Evolutionary conservation across 768 basidiomycete genomes (phyloP).

Genomic region (Mycena leptocephala): DNA sequence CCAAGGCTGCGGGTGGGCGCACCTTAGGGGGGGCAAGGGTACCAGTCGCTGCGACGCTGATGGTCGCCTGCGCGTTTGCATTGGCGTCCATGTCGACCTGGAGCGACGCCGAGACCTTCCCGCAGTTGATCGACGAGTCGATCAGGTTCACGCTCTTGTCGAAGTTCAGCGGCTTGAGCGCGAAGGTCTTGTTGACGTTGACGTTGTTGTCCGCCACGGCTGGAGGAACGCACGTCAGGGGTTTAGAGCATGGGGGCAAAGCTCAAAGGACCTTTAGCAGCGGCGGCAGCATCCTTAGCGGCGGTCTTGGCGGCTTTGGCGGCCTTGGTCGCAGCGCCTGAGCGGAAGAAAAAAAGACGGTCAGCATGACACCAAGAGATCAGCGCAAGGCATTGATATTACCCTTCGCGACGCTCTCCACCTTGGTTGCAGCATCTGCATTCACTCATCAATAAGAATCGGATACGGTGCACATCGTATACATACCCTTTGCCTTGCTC

Average conservation of each 20-base stretch:
- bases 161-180: conserved; percentile 21
- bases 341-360: neutral
- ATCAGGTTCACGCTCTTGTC: conserved; percentile 30
- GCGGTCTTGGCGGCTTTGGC: conserved; percentile 9
- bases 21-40: neutral
- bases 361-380: neutral
- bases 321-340: conserved; percentile 14
- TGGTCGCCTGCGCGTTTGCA: conserved; percentile 15
- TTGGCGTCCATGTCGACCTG: conserved; percentile 26
- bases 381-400: neutral
- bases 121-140: conserved; percentile 7
- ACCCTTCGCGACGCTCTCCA: neutral
- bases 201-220: conserved; percentile 8
- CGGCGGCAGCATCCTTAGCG: neutral
- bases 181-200: conserved; percentile 16
- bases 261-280: neutral
- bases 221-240: no score
- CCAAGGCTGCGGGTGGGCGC: neutral
- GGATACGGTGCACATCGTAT: neutral
- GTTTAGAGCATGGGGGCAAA: no score
- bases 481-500: neutral
- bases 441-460: neutral
- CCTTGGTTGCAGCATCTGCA: neutral
- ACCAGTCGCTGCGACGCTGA: conserved; percentile 39
- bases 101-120: neutral